Evolutionary conservation across 1,284 basidiomycete species (phyloP).

Genomic region (Ceratobasidium papillatum): DNA sequence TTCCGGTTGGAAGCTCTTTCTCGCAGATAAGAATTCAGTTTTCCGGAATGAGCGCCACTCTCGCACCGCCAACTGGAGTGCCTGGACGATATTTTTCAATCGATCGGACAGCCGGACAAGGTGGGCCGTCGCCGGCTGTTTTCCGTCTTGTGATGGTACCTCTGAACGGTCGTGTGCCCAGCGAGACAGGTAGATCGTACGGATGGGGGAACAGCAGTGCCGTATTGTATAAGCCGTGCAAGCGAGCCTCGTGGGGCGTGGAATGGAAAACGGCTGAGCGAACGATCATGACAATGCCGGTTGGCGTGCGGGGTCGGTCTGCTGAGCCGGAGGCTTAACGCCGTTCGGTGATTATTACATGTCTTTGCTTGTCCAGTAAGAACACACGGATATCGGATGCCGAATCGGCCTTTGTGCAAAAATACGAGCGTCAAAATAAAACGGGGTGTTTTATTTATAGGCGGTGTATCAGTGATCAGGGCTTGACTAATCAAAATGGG

Average conservation of each 20-base stretch:
- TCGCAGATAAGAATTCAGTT: not conserved
- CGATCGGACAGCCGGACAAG: not conserved
- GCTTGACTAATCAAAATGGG: not conserved
- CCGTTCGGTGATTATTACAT: constrained; percentile 2
- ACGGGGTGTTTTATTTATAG: not conserved
- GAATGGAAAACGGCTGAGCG: not conserved
- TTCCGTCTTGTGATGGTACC: not conserved
- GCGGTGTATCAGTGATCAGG: not conserved
- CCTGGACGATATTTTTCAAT: not conserved
- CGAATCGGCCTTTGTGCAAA: not conserved
- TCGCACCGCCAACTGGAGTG: not conserved
- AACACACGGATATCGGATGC: not conserved
- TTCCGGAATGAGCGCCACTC: not conserved
- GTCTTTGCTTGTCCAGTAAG: too few species aligned
- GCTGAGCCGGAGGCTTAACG: constrained; percentile 9
- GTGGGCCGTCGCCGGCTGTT: not conserved
- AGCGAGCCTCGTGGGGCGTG: not conserved
- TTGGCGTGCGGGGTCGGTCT: constrained; percentile 12
- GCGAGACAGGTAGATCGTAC: too few species aligned
- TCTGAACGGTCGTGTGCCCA: too few species aligned
- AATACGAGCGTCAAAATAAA: not conserved
- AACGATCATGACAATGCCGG: constrained; percentile 1
- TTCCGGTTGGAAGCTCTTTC: not conserved
- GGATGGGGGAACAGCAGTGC: too few species aligned
- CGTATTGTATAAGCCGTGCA: not conserved